A percentile compares a stretch with the other conserved stretches of the same genome.
Conservation (phyloP, 2,329 filamentous ascomycete species). For the Fusarium metavorans region DNA sequence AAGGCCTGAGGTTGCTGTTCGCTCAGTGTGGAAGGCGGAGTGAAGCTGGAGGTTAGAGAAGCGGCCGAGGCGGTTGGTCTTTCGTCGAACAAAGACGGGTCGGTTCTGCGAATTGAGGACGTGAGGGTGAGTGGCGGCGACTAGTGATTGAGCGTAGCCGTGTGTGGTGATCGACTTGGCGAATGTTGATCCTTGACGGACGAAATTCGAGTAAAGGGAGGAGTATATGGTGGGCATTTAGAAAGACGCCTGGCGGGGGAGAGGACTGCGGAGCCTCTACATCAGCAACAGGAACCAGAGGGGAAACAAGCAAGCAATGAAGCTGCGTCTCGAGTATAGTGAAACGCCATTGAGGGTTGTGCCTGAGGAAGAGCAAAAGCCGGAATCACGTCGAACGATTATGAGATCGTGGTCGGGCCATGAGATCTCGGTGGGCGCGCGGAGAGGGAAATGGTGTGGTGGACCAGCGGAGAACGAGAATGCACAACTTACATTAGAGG, state of each 20-base stretch:
- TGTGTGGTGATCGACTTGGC: slow-evolving; percentile 96
- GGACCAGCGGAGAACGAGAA: slow-evolving; percentile 33
- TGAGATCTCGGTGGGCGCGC: slow-evolving; percentile 39
- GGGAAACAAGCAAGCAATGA: neutral
- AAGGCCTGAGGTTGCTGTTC: slow-evolving; percentile 61
- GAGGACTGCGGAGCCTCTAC: slow-evolving; percentile 55
- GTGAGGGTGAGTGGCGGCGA: slow-evolving; percentile 88
- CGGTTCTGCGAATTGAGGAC: slow-evolving; percentile 80
- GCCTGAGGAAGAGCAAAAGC: slow-evolving; percentile 38
- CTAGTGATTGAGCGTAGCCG: slow-evolving; percentile 97
- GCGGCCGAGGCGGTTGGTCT: slow-evolving; percentile 65
- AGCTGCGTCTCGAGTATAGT: slow-evolving; percentile 13
- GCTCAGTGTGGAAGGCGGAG: slow-evolving; percentile 78
- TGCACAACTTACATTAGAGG: slow-evolving; percentile 69
- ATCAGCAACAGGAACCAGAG: slow-evolving; percentile 41
- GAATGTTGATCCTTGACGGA: slow-evolving; percentile 88
- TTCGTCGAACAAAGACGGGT: slow-evolving; percentile 71
- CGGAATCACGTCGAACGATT: slow-evolving; percentile 43
- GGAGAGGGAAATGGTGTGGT: slow-evolving; percentile 32
- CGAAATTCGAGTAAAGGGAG: slow-evolving; percentile 81
- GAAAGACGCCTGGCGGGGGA: slow-evolving; percentile 74
- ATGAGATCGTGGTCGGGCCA: slow-evolving; percentile 45
- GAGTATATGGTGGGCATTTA: slow-evolving; percentile 90
- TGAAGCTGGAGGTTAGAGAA: slow-evolving; percentile 73
- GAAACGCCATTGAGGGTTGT: slow-evolving; percentile 12